Percentiles rank a stretch among this genome's conserved stretches.
Evolutionary conservation across 2,329 filamentous ascomycete species (phyloP).

Genomic region (Pyrenophora teres): DNA sequence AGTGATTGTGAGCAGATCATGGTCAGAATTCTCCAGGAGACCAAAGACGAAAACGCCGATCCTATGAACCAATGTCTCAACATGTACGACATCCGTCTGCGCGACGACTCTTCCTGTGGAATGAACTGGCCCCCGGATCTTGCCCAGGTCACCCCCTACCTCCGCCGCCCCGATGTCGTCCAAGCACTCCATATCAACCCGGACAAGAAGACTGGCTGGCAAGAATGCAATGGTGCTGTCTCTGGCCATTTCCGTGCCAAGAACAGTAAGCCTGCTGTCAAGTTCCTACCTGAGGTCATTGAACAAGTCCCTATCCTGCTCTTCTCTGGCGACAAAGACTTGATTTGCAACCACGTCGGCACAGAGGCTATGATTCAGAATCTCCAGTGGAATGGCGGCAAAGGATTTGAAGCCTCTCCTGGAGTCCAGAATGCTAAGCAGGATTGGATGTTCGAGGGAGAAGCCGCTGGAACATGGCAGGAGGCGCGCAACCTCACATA

Average conservation of each 20-base stretch:
- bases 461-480: conserved; percentile 89
- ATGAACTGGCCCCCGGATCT: conserved; percentile 99
- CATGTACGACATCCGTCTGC: conserved; percentile 95
- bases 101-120: conserved; percentile 81
- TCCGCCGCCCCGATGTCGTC: conserved; percentile 79
- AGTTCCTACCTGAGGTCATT: conserved; percentile 77
- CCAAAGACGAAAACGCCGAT: conserved; percentile 59
- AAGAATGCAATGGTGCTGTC: conserved; percentile 84
- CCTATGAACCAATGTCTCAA: conserved; percentile 72
- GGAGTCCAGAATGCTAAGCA: conserved; percentile 90
- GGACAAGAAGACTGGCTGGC: conserved; percentile 86
- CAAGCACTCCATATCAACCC: conserved; percentile 79
- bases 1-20: conserved; percentile 76
- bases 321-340: conserved; percentile 90
- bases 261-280: conserved; percentile 73
- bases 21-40: conserved; percentile 70
- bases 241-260: conserved; percentile 69
- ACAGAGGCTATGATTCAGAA: conserved; percentile 90
- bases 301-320: conserved; percentile 78
- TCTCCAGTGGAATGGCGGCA: conserved; percentile 88
- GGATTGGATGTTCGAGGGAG: conserved; percentile 91
- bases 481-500: conserved; percentile 94
- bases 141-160: conserved; percentile 75
- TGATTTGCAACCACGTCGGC: conserved; percentile 96
- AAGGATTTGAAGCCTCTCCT: conserved; percentile 84